Base-by-base conservation (phyloP, 2,329 filamentous ascomycete genomes). In the Taxawa tesnikishii region DNA sequence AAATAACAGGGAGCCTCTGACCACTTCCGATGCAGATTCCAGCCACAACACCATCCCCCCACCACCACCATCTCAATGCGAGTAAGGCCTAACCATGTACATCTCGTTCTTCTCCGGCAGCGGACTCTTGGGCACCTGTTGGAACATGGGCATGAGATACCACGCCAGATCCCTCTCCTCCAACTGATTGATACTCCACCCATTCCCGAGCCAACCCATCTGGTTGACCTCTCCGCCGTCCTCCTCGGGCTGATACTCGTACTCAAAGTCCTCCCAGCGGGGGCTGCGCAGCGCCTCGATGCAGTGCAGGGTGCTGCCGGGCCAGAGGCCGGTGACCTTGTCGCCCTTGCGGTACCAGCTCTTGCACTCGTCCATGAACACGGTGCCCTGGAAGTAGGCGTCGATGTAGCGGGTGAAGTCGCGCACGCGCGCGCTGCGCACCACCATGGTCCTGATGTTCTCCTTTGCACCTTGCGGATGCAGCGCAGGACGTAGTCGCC, bases 371-470 rank as follows among this genome's bases (percentile, higher is more conserved):
- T 60, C 60, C 12, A 57, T 45, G 56, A 60, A 68, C 1, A 67
- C 63, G 0, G 63, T 61, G 15, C 42, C 47, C 30, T 51, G 42
- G 56, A 67, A 63, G 45, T 60, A 66, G 4, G 42, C 39, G 34
- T 64, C 58, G 26, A 59, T 58, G 49, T 60, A 56, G 3, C 9
- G 7, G 17, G 64, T 57, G 46, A 73, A 73, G 38, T 72, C 70
- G 8, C 50, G 47, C 6, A 70, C 60, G 2, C 60, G 63, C 12
- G 58, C 56, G 1, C 50, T 44, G 42, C 65, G 66, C 8, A 68
- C 59, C 6, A 56, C 40, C 56, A 62, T 60, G 28, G 40, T 37
- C 3, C 55, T 55, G 43, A 63, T 56, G 33, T 58, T 58, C 37
- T 64, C 59, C 17, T 48, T 32, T 38, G 37, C 3, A 37, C 21